Percentiles rank a stretch among this genome's conserved stretches.
These are phyloP conservation scores for Scheffersomyces illinoinensis DNA, from an alignment of 1,139 yeast genomes.

Conservation along the genomic window DNA sequence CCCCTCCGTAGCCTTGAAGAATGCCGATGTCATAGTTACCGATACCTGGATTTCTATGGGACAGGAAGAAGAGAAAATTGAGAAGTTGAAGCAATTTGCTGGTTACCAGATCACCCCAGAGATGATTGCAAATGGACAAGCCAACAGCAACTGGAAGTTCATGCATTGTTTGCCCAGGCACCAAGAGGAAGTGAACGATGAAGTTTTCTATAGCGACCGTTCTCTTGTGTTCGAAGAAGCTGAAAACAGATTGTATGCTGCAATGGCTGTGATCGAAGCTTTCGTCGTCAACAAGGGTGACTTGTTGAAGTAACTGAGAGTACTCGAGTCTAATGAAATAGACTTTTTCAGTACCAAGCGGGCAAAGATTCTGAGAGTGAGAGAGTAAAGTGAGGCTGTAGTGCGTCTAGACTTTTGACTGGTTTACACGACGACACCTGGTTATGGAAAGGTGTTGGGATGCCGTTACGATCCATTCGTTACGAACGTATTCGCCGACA, in stretches of 20 bases:
- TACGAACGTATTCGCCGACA: background rate
- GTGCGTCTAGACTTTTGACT: background rate
- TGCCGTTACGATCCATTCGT: background rate
- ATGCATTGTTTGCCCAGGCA: constrained; percentile 99
- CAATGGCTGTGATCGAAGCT: constrained; percentile 89
- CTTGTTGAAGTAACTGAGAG: background rate
- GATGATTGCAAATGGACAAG: constrained; percentile 56
- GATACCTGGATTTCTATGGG: constrained; percentile 99
- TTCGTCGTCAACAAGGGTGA: constrained; percentile 85
- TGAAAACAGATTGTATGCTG: constrained; percentile 93
- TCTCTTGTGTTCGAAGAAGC: constrained; percentile 94
- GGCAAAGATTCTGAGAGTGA: background rate
- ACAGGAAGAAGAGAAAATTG: constrained; percentile 75
- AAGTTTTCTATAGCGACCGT: constrained; percentile 80
- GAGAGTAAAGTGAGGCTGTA: constrained; percentile 5
- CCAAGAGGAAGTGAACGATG: constrained; percentile 89
- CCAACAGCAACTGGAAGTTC: constrained; percentile 74
- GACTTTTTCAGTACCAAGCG: too few species aligned
- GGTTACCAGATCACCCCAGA: constrained; percentile 82
- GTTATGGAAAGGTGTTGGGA: background rate
- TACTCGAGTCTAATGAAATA: too few species aligned
- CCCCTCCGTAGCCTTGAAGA: constrained; percentile 68
- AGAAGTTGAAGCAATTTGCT: constrained; percentile 73
- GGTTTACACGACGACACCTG: too few species aligned
- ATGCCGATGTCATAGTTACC: constrained; percentile 86